Conservation (phyloP, 2,329 filamentous ascomycete genomes). For the Calycina marina region DNA sequence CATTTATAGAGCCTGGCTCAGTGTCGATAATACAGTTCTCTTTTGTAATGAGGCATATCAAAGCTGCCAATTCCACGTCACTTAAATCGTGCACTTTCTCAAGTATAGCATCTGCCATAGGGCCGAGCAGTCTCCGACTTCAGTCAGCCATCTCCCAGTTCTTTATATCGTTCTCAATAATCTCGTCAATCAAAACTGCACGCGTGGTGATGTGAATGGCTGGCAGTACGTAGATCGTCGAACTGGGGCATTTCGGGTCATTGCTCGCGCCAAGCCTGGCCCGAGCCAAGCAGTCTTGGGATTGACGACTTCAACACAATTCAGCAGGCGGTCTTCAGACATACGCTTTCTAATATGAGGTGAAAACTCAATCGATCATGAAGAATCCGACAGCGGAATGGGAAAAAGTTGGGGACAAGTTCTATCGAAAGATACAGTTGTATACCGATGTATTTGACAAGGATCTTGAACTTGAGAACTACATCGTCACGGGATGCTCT, state of each 20-base stretch:
- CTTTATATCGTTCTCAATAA: not conserved
- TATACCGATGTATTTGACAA: conserved; percentile 90
- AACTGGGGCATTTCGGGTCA: no score
- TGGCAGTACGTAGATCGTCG: no score
- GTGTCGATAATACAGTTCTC: conserved; percentile 86
- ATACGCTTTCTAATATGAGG: no score
- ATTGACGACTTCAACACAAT: no score
- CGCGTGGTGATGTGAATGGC: no score
- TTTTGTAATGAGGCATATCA: conserved; percentile 66
- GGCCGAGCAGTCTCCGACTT: conserved; percentile 5
- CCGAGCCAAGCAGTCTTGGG: no score
- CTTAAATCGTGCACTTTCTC: conserved; percentile 63
- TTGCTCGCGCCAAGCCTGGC: no score
- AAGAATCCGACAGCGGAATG: conserved; percentile 50
- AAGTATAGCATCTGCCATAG: conserved; percentile 49
- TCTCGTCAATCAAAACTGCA: not conserved
- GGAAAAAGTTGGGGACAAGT: conserved; percentile 84
- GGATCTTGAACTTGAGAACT: conserved; percentile 89
- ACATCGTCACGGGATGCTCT: conserved; percentile 78
- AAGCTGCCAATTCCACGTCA: conserved; percentile 74
- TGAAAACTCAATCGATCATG: no score
- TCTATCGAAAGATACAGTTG: conserved; percentile 88
- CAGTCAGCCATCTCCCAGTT: conserved; percentile 13
- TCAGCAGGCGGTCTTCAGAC: no score
- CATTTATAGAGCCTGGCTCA: conserved; percentile 42